Evolutionary conservation across 257 asterid species (phyloP).

Genomic region (Nicotiana tabacum): DNA sequence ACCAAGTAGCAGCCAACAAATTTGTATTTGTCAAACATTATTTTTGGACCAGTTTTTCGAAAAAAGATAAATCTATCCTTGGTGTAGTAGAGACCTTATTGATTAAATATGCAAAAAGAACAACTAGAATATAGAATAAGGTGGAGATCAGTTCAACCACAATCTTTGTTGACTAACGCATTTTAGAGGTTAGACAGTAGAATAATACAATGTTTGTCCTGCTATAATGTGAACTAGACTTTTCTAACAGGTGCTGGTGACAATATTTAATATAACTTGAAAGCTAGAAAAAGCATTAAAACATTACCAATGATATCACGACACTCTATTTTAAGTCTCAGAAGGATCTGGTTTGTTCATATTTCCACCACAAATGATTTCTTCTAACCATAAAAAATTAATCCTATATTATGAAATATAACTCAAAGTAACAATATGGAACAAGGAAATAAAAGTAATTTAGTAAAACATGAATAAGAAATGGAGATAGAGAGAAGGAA

Average conservation of each 20-base stretch:
- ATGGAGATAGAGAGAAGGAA: too few relatives aligned
- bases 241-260: not conserved
- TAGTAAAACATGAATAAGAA: too few relatives aligned
- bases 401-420: not conserved
- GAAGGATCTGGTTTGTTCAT: not conserved
- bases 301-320: not conserved
- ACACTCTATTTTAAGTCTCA: not conserved
- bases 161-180: not conserved
- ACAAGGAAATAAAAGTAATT: too few relatives aligned
- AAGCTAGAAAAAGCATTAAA: not conserved
- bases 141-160: not conserved
- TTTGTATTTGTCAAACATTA: not conserved
- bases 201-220: not conserved
- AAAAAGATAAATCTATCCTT: not conserved
- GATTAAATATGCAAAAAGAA: not conserved
- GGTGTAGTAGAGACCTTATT: not conserved
- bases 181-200: not conserved
- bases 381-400: not conserved
- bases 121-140: not conserved
- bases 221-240: not conserved
- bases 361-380: conserved; percentile 6
- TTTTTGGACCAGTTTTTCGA: not conserved
- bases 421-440: too few relatives aligned
- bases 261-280: not conserved
- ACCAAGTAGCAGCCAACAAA: not conserved